These are phyloP conservation scores for Plasmodium berghei DNA, from an alignment of 169 alveolate species.

Conservation along the genomic window DNA sequence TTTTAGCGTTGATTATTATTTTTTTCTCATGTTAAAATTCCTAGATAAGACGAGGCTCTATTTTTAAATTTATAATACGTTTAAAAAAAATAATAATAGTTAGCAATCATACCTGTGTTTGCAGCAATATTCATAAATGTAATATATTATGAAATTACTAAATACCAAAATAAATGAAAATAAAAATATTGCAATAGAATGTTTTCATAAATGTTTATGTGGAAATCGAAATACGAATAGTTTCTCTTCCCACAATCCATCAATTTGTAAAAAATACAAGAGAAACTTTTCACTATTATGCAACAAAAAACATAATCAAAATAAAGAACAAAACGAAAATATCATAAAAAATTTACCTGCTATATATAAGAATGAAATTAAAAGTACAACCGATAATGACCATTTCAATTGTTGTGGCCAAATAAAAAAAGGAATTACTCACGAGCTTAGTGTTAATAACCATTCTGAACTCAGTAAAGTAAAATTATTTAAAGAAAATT, in stretches of 20 bases:
- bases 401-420: neutral
- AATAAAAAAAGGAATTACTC: neutral
- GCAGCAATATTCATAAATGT: neutral
- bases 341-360: neutral
- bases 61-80: no score
- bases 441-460: neutral
- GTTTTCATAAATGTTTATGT: conserved; percentile 3
- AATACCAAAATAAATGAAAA: conserved; percentile 13
- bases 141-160: conserved; percentile 32
- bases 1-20: no score
- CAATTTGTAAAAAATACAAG: conserved; percentile 22
- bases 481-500: conserved; percentile 33
- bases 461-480: conserved; percentile 8
- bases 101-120: no score
- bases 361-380: conserved; percentile 7
- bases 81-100: no score
- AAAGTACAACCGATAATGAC: neutral
- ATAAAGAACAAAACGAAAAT: conserved; percentile 1
- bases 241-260: neutral
- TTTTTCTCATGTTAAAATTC: no score
- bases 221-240: neutral
- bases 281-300: conserved; percentile 8
- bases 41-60: no score
- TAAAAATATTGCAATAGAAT: neutral
- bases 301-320: neutral